Percentiles rank a stretch among this genome's conserved stretches.
Conservation (phyloP, 2,329 filamentous ascomycete species). For the Madurella mycetomatis region DNA sequence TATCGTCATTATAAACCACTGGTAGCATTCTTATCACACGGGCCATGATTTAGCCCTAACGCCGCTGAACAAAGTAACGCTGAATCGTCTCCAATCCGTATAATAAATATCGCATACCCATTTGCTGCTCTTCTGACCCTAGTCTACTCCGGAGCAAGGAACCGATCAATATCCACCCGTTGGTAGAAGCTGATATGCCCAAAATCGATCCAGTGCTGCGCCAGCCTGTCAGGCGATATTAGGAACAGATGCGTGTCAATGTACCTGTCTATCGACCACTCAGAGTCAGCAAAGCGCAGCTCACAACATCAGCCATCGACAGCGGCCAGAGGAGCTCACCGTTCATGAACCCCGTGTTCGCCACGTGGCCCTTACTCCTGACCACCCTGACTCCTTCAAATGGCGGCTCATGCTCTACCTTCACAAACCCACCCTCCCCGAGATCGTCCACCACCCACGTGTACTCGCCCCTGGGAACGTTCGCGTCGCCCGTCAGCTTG, state of each 20-base stretch:
- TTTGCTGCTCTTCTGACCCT: too few relatives aligned
- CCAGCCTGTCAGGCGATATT: slow-evolving; percentile 69
- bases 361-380: slow-evolving; percentile 71
- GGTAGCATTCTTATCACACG: too few relatives aligned
- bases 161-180: slow-evolving; percentile 55
- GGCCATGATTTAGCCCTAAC: too few relatives aligned
- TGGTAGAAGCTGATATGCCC: slow-evolving; percentile 58
- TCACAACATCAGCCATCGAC: not conserved
- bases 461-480: slow-evolving; percentile 80
- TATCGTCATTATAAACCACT: too few relatives aligned
- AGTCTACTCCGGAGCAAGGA: slow-evolving; percentile 26
- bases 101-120: too few relatives aligned
- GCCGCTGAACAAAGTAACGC: too few relatives aligned
- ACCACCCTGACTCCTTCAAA: slow-evolving; percentile 75
- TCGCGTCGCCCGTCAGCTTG: slow-evolving; percentile 87
- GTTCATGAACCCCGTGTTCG: slow-evolving; percentile 63
- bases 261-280: slow-evolving; percentile 57
- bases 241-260: slow-evolving; percentile 74
- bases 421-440: slow-evolving; percentile 59
- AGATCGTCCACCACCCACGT: slow-evolving; percentile 80
- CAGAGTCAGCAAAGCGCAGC: slow-evolving; percentile 4
- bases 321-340: slow-evolving; percentile 62
- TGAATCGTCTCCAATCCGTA: too few relatives aligned
- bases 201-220: slow-evolving; percentile 73
- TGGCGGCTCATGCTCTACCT: slow-evolving; percentile 58